These are phyloP conservation scores for Graphiopsis chlorocephala DNA, from an alignment of 2,329 filamentous ascomycete species.

Conservation along the genomic window DNA sequence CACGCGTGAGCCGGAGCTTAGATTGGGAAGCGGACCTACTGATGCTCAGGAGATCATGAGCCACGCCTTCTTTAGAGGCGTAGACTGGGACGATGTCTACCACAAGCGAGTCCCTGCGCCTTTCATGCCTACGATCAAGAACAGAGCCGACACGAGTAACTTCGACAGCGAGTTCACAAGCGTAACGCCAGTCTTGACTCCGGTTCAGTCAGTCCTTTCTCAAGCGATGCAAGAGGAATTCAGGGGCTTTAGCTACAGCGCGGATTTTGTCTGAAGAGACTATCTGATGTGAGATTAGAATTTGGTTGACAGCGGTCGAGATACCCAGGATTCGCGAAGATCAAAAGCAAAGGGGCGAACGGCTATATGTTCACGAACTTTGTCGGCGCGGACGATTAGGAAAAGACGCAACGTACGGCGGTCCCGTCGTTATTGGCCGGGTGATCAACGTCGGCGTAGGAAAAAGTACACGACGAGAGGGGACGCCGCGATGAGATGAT, in stretches of 20 bases:
- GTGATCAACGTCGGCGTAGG: not conserved
- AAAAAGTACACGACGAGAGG: not conserved
- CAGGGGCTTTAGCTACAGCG: conserved; percentile 96
- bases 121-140: conserved; percentile 86
- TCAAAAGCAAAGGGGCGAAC: not conserved
- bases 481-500: not conserved
- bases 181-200: conserved; percentile 93
- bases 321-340: not conserved
- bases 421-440: not conserved
- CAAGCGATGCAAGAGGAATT: conserved; percentile 99
- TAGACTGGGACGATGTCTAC: conserved; percentile 99
- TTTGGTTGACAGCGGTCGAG: not conserved
- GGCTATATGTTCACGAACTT: not conserved
- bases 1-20: conserved; percentile 88
- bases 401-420: not conserved
- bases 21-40: conserved; percentile 89
- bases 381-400: not conserved
- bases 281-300: not conserved
- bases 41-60: conserved; percentile 99
- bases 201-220: conserved; percentile 93
- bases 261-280: conserved; percentile 69
- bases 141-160: conserved; percentile 96
- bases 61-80: conserved; percentile 95
- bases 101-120: conserved; percentile 88
- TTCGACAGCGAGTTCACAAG: conserved; percentile 99